These are phyloP conservation scores for Blastobotrys buckinghamii DNA, from an alignment of 1,139 yeast genomes.

Conservation along the genomic window DNA sequence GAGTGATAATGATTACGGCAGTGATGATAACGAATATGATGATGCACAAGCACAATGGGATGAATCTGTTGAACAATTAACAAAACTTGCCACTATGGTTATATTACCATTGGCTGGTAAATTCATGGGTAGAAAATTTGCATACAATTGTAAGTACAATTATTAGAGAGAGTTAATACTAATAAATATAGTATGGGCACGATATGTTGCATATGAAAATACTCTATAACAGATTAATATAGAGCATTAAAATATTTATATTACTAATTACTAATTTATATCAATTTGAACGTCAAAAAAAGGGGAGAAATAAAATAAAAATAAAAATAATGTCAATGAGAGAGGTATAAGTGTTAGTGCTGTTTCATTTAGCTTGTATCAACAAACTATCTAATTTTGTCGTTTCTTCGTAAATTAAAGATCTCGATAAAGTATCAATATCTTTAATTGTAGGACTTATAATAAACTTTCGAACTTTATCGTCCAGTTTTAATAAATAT, in stretches of 20 bases:
- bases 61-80: slow-evolving; percentile 60
- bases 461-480: slow-evolving; percentile 22
- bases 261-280: too few species aligned
- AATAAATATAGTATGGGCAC: slow-evolving; percentile 18
- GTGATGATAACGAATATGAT: slow-evolving; percentile 5
- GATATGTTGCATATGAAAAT: slow-evolving; percentile 16
- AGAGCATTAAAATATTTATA: not conserved
- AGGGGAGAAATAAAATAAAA: too few species aligned
- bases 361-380: slow-evolving; percentile 19
- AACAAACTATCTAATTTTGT: slow-evolving; percentile 23
- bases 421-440: slow-evolving; percentile 24
- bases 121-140: slow-evolving; percentile 59
- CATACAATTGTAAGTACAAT: slow-evolving; percentile 34
- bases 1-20: slow-evolving; percentile 7
- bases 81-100: slow-evolving; percentile 50
- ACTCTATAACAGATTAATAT: not conserved
- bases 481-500: slow-evolving; percentile 25
- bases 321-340: too few species aligned
- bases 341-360: too few species aligned
- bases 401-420: slow-evolving; percentile 25
- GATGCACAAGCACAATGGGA: slow-evolving; percentile 79
- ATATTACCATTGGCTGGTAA: slow-evolving; percentile 67
- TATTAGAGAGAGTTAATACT: not conserved
- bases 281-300: too few species aligned
- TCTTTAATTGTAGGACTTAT: slow-evolving; percentile 27